Evolutionary conservation across 2,329 filamentous ascomycete genomes (phyloP), one percentile per base, ranked within the genome.

Genomic region (Clathrospora elynae): DNA sequence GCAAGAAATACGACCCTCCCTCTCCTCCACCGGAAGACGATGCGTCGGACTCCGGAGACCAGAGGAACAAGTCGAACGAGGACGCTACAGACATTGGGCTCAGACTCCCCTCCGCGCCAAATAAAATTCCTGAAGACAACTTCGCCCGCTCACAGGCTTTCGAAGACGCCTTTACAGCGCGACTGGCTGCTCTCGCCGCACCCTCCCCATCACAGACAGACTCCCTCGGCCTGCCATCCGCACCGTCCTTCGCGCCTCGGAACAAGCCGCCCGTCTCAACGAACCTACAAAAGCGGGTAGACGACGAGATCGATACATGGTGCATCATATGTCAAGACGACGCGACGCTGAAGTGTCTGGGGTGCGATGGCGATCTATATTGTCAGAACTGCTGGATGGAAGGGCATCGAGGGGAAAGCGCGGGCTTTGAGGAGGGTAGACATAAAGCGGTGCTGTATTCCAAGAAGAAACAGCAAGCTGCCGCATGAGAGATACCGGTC

Each of bases 271-370:
- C 62, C 2, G 42, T 66, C 1, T 64, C 65, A 31, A 62, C 66
- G 5, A 73, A 59, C 34, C 34, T 70, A 10, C 60, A 69, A n/a
- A 65, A 62, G 33, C 74, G 71, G 61, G 82, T 84, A 0, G 85
- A 91, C 56, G 84, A 86, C 22, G 87, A 92, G 57, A 78, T 85
- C 49, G 83, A 85, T 28, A 82, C 78, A 1, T 95, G 88, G 88
- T 95, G 90, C 66, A 80, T 85, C 20, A 90, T 93, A 7, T 95
- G 90, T 64, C 82, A 86, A 32, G 87, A 90, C 45, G 87, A 93
- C 61, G 88, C 86, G 0, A 83, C 82, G 3, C 71, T 93, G 18
- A 78, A 78, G 43, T 95, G 90, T 63, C 63, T 84, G 0, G 88
- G 85, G 3, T 95, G 90, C 58, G 83, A 77, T 37, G 75, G 73